Percentiles rank a stretch among this genome's conserved stretches.
These are phyloP conservation scores for Handroanthus guayacan DNA, from an alignment of 257 asterid genomes.

Conservation along the genomic window DNA sequence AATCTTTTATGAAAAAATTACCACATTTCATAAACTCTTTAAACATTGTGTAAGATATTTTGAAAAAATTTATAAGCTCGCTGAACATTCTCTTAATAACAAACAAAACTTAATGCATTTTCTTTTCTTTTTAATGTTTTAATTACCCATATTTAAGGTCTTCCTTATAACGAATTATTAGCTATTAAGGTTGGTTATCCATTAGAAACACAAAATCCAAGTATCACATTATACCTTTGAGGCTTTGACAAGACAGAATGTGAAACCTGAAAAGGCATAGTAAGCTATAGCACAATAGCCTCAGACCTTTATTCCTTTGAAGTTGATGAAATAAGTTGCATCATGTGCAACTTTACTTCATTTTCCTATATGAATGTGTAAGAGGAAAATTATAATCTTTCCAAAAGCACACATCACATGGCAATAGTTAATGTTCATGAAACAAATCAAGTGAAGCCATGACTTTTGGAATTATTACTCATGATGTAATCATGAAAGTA, in stretches of 20 bases:
- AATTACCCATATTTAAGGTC: too few relatives aligned
- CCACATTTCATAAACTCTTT: too few relatives aligned
- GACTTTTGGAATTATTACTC: conserved; percentile 6
- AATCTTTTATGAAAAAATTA: too few relatives aligned
- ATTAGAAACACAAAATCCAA: too few relatives aligned
- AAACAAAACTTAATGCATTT: too few relatives aligned
- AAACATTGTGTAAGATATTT: too few relatives aligned
- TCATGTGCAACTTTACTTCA: conserved; percentile 11
- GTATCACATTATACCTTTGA: neutral
- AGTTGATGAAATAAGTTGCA: neutral
- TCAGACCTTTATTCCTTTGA: neutral
- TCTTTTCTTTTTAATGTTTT: too few relatives aligned
- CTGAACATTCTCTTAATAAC: too few relatives aligned
- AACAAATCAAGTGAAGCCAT: conserved; percentile 1
- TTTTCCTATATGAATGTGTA: neutral
- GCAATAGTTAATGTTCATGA: conserved; percentile 27
- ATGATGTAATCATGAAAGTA: neutral
- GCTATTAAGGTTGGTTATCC: too few relatives aligned
- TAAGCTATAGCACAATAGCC: neutral
- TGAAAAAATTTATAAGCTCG: too few relatives aligned
- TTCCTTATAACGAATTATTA: too few relatives aligned
- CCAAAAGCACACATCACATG: conserved; percentile 37
- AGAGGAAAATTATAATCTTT: neutral
- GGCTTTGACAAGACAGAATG: conserved; percentile 2
- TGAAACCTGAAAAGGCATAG: neutral